Base-by-base conservation (phyloP, 202 grass and related monocot species). In the Schoenoplectus tabernaemontani region DNA sequence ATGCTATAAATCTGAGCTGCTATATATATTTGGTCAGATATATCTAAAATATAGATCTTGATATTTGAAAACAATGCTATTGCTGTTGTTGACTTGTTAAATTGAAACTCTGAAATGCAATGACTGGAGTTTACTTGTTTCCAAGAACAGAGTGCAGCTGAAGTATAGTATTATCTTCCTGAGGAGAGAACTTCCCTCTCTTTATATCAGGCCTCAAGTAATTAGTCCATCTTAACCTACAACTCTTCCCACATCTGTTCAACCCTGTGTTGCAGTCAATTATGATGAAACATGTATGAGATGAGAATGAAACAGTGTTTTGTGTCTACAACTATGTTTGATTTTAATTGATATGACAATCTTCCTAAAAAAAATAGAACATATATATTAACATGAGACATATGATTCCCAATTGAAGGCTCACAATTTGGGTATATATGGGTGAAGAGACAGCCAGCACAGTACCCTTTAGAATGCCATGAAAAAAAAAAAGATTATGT, bases 221-320 rank as follows among this genome's bases (percentile, higher is more conserved):
- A 80, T 88, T 88, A 34, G 70, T 84, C 86, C 86, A 88, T 75
- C 86, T 79, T 23, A 88, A 76, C 13, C 86, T 70, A 67, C 86
- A 88, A 76, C 86, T 88, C 78, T 88, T 88, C n/a, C 86, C 86
- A 48, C 86, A 88, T 9, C 86, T 79, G 12, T 82, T 76, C 44
- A 88, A 53, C 63, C 82, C 86, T 88, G 86, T 17, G 24, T 73
- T 53, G 9, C 4, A 12, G 13, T 51, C 11, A n/a, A 30, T 23
- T 9, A 36, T 7, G 47, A 24, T 53, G 70, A 62, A 32, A 53
- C 26, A 34, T 5, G 26, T 34, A 33, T 75, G 7, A 56, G 28
- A 6, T 51, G 0, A 75, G 15, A 56, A 75, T 74, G 26, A 74
- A 51, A 50, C 44, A 74, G 28, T 34, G 69, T 46, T 10, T 17